Evolutionary conservation across 768 basidiomycete genomes (phyloP), one percentile per base, ranked within the genome.

Genomic region (Termitomyces titanicus): DNA sequence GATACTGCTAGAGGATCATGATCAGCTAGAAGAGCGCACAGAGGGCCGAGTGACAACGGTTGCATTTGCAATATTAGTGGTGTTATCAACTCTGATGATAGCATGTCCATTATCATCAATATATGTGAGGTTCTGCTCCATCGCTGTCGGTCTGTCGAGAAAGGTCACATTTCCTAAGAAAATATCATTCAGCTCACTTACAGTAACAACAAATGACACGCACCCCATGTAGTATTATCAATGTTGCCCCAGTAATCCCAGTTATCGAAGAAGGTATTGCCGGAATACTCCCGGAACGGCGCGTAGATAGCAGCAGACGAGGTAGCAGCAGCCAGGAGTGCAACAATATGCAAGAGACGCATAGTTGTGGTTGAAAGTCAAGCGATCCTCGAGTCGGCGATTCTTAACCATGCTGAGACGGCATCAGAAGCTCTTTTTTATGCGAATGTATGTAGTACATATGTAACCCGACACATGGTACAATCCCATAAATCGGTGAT

Each of bases 11-110:
- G 13, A 20, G 9, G 40, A 45, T 27, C 29, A 3, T 20, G 45
- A 18, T 35, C 24, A 33, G 38, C 3, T 44, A 27, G 15, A 34
- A 18, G 15, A 17, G 63, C 74, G 42, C 35, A 89, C 88, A 15
- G 88, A 74, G 60, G 85, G 81, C 39, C 89, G 73, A 57, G 82
- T 77, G 18, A 72, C 64, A 15, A 69, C 53, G n/a, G 60, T 57
- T 10, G 78, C 76, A 24, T 64, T 59, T 2, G 75, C 61, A 2
- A 88, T 78, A 53, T 75, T 72, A 7, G 80, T 82, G 1, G 72
- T 74, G 59, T 90, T 87, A 71, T 91, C 90, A 3, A 92, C 91
- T 60, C 78, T 81, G 46, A 93, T 74, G 57, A 93, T 80, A 5
- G 81, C 84, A 54, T 83, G 78, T 6, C 84, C 81, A 3, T 75